Conservation (phyloP, 495 filamentous ascomycete species). For the Tirmania nivea region DNA sequence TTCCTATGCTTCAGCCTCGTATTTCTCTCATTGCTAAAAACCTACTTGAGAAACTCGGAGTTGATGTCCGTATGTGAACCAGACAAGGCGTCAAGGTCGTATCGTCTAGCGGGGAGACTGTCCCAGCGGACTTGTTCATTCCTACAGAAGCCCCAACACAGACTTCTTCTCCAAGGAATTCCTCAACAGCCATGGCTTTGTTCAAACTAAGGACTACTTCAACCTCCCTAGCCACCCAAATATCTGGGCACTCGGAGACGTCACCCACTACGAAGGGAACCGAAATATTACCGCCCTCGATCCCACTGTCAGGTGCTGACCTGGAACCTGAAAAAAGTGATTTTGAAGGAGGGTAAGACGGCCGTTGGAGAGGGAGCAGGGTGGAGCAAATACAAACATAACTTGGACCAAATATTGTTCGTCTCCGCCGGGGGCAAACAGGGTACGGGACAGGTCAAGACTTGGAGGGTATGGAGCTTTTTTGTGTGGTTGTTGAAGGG, state of each 20-base stretch:
- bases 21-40: constrained; percentile 9
- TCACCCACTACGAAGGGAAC: constrained; percentile 16
- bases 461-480: constrained; percentile 30
- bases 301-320: constrained; percentile 2
- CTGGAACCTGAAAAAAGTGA: constrained; percentile 4
- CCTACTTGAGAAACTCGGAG: constrained; percentile 31
- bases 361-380: constrained; percentile 9
- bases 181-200: constrained; percentile 30
- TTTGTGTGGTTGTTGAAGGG: constrained; percentile 35
- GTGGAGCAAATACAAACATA: constrained; percentile 25
- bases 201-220: constrained; percentile 34
- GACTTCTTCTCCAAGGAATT: constrained; percentile 31
- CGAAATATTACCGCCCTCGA: not conserved
- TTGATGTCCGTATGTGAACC: constrained; percentile 23
- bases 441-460: constrained; percentile 31
- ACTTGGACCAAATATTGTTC: constrained; percentile 13
- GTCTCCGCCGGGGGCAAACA: constrained; percentile 33
- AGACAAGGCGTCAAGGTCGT: constrained; percentile 6
- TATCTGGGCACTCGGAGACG: constrained; percentile 34
- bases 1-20: constrained; percentile 8
- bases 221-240: constrained; percentile 24
- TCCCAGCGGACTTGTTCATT: constrained; percentile 38
- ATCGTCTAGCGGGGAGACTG: constrained; percentile 20
- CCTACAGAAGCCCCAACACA: constrained; percentile 39
- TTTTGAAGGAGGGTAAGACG: constrained; percentile 20